Base-by-base conservation (phyloP, 768 basidiomycete species). In the Cystobasidium onofrii region DNA sequence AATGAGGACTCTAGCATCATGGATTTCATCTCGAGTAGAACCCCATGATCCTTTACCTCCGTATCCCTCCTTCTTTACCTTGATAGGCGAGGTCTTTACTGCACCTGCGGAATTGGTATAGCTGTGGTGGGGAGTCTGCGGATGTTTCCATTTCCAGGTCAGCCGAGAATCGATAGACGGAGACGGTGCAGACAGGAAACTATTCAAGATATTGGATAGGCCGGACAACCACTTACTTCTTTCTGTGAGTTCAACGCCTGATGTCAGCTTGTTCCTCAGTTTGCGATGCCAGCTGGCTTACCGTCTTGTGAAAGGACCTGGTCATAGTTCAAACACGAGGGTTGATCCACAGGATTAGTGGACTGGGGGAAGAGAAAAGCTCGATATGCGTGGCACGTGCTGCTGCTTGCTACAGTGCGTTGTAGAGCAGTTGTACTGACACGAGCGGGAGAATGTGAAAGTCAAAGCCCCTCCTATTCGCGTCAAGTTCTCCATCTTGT, bases 251-350 rank as follows among this genome's bases (percentile, higher is more conserved):
- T n/a, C n/a, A 36, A 50, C 46, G n/a, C 10, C 46, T 50, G 12
- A 15, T 17, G 20, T 50, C 46, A 50, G 46, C 46, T 50, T 39
- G 39, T 39, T 6, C n/a, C n/a, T n/a, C n/a, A n/a, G 15, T 15
- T 39, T 39, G 39, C 39, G 39, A 39, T n/a, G 41, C 41, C 41
- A 43, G 7, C 7, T 15, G 18, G 65, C 65, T 50, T 52, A 67
- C 65, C 10, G 65, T 67, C 65, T 67, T 67, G 65, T 67, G 65
- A 46, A 67, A 67, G 6, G 65, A 67, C 20, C 65, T 46, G 39
- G 65, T 67, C 65, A 67, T 67, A 15, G 65, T 15, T 9, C 18
- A 13, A 6, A 31, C n/a, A 39, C 17, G 2, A 31, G 57, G 20
- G 7, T 39, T 39, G 39, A 15, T n/a, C n/a, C n/a, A n/a, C n/a